Percentiles rank a stretch among this genome's conserved stretches.
Evolutionary conservation across 306 rosid species (phyloP).

Genomic region (Quercus wislizeni): DNA sequence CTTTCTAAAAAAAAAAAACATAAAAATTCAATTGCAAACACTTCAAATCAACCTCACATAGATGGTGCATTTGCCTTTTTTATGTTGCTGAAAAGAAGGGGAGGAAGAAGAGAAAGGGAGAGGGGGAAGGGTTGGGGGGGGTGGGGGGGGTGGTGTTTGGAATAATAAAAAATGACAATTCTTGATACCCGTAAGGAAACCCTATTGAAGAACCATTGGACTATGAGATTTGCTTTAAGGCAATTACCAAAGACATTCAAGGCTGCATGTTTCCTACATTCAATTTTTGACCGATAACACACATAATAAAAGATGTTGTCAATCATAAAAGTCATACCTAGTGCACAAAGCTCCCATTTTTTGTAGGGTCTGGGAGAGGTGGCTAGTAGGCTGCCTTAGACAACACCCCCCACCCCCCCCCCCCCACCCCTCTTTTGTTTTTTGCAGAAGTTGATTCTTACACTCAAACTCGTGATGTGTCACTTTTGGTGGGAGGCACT

Average conservation of each 20-base stretch:
- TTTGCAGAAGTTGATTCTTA: too few relatives aligned
- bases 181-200: neutral
- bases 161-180: neutral
- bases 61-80: neutral
- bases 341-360: too few relatives aligned
- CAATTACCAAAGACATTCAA: neutral
- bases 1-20: neutral
- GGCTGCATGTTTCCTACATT: neutral
- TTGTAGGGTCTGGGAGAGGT: too few relatives aligned
- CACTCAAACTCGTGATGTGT: too few relatives aligned
- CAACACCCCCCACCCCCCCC: neutral
- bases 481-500: too few relatives aligned
- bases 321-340: neutral
- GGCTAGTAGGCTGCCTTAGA: too few relatives aligned
- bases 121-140: neutral
- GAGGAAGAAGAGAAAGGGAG: too few relatives aligned
- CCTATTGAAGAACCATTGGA: neutral
- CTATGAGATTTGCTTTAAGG: neutral
- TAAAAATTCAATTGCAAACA: neutral
- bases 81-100: too few relatives aligned
- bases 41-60: neutral
- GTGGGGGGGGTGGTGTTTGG: neutral
- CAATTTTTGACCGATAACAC: neutral
- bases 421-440: too few relatives aligned
- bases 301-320: neutral